Conservation (phyloP, 2,329 filamentous ascomycete species). For the Aureobasidium vineae region DNA sequence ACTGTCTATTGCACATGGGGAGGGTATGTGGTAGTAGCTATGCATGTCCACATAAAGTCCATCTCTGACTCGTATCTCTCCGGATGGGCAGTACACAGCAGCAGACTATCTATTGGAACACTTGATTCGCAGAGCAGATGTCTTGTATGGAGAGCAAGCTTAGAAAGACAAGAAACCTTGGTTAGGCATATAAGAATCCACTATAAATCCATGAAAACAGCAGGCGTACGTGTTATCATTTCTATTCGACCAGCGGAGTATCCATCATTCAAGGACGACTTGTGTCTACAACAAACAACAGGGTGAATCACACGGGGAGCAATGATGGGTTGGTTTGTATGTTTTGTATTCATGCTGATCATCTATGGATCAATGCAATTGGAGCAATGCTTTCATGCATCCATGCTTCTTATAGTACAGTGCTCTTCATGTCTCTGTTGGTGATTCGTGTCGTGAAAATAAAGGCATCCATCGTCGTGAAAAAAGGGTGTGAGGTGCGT, state of each 20-base stretch:
- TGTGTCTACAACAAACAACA: background rate
- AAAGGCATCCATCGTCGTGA: slow-evolving; percentile 22
- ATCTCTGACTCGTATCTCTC: too few relatives aligned
- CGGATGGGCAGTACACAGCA: too few relatives aligned
- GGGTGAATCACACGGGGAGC: background rate
- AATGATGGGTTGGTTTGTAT: background rate
- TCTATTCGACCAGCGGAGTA: background rate
- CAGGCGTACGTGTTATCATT: too few relatives aligned
- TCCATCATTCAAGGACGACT: background rate
- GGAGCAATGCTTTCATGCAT: background rate
- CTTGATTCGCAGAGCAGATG: too few relatives aligned
- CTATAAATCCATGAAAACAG: too few relatives aligned
- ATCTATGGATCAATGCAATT: background rate
- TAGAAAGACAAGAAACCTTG: too few relatives aligned
- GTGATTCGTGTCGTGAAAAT: slow-evolving; percentile 16
- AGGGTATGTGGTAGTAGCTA: too few relatives aligned
- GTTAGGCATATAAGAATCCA: too few relatives aligned
- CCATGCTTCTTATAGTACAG: slow-evolving; percentile 4
- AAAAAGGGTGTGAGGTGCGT: slow-evolving; percentile 17
- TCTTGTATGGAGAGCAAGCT: too few relatives aligned
- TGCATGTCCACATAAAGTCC: too few relatives aligned
- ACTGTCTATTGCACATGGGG: too few relatives aligned
- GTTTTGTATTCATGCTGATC: background rate
- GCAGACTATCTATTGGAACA: too few relatives aligned
- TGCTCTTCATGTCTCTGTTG: slow-evolving; percentile 1